Percentiles rank a stretch among this genome's conserved stretches.
Evolutionary conservation across 306 rosid species (phyloP).

Genomic region (Lathyrus sativus): DNA sequence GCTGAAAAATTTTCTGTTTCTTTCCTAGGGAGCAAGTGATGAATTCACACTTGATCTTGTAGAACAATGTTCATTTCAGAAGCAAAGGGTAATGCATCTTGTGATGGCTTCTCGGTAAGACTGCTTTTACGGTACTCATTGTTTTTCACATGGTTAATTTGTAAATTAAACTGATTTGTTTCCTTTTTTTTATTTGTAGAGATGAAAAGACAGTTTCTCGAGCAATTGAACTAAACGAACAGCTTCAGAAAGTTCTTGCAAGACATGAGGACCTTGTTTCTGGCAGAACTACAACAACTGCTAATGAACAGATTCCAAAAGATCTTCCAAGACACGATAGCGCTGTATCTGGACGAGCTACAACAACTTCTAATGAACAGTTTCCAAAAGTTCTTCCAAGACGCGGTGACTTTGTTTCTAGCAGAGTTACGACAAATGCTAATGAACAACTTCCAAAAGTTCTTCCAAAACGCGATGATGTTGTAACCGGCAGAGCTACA

Average conservation of each 20-base stretch:
- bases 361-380: conserved; percentile 38
- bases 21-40: conserved; percentile 72
- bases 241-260: conserved; percentile 82
- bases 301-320: conserved; percentile 2
- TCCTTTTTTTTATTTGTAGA: conserved; percentile 35
- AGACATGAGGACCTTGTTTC: conserved; percentile 84
- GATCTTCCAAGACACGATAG: not conserved
- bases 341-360: conserved; percentile 59
- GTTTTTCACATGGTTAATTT: conserved; percentile 23
- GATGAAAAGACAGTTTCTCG: conserved; percentile 79
- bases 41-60: conserved; percentile 98
- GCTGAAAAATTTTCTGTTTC: conserved; percentile 19
- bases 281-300: conserved; percentile 53
- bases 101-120: conserved; percentile 91
- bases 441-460: conserved; percentile 3
- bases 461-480: not conserved
- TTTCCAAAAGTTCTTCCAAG: conserved; percentile 20
- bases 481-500: conserved; percentile 49
- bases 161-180: conserved; percentile 26
- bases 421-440: conserved; percentile 49
- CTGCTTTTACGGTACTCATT: conserved; percentile 30
- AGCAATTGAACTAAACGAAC: conserved; percentile 86
- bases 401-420: conserved; percentile 29
- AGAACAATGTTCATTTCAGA: conserved; percentile 94
- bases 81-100: conserved; percentile 93